Evolutionary conservation across 2,329 filamentous ascomycete species (phyloP).

Genomic region (Colletotrichum musicola): DNA sequence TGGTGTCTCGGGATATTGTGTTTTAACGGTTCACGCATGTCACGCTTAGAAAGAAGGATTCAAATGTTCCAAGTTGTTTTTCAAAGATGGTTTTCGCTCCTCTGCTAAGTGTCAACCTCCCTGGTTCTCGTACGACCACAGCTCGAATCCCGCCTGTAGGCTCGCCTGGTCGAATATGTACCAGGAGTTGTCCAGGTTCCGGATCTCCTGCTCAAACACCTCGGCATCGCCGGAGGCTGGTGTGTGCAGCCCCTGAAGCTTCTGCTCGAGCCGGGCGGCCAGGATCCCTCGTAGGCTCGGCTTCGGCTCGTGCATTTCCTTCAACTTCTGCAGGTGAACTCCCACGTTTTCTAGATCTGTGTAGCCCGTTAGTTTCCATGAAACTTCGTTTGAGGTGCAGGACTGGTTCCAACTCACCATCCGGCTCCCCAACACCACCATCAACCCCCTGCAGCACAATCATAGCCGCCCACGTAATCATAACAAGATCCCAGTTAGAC

Average conservation of each 20-base stretch:
- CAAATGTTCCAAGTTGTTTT: neutral
- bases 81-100: neutral
- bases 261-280: conserved; percentile 44
- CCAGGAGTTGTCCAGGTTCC: conserved; percentile 43
- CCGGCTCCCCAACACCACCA: conserved; percentile 53
- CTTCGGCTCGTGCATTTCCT: conserved; percentile 46
- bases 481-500: conserved; percentile 58
- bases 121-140: conserved; percentile 37
- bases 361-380: too few relatives aligned
- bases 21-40: neutral
- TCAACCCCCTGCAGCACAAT: conserved; percentile 58
- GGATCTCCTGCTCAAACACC: conserved; percentile 31
- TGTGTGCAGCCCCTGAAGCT: conserved; percentile 43
- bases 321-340: conserved; percentile 46
- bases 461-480: conserved; percentile 59
- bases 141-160: conserved; percentile 41
- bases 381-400: too few relatives aligned
- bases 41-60: neutral
- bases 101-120: neutral
- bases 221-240: conserved; percentile 40
- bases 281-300: conserved; percentile 44
- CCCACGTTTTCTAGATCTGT: conserved; percentile 47
- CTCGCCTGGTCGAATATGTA: conserved; percentile 46
- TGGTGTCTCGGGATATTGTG: neutral
- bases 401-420: conserved; percentile 51